Conservation (phyloP, 257 asterid species). For the Orobanche coerulescens region DNA sequence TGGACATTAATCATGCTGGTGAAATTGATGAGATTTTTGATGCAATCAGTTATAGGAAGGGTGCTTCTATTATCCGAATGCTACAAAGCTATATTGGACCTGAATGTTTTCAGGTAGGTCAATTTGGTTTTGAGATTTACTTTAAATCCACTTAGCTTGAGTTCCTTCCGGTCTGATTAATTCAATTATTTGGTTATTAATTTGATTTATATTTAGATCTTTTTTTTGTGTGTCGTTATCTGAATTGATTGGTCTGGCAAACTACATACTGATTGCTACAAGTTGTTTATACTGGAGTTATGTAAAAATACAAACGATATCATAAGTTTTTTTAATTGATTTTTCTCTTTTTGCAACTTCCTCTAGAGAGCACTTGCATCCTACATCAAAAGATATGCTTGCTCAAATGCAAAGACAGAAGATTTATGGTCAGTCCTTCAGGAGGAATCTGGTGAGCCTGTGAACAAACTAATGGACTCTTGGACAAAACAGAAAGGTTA, state of each 20-base stretch:
- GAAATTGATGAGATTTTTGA: conserved; percentile 97
- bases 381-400: conserved; percentile 70
- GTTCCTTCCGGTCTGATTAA: conserved; percentile 8
- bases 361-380: conserved; percentile 80
- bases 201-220: not conserved
- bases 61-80: conserved; percentile 95
- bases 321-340: not conserved
- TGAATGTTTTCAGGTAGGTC: conserved; percentile 68
- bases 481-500: conserved; percentile 94
- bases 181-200: not conserved
- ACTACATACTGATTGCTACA: not conserved
- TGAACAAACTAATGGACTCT: conserved; percentile 74
- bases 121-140: no score
- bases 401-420: conserved; percentile 90
- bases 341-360: conserved; percentile 20
- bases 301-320: not conserved
- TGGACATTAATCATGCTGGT: conserved; percentile 74
- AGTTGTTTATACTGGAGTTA: not conserved
- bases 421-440: conserved; percentile 93
- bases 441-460: conserved; percentile 92
- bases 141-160: no score
- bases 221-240: conserved; percentile 1
- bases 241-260: conserved; percentile 6
- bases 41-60: conserved; percentile 88
- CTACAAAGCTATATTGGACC: conserved; percentile 93